Evolutionary conservation across 345 rosid species (phyloP).

Genomic region (Lepidium sativum): DNA sequence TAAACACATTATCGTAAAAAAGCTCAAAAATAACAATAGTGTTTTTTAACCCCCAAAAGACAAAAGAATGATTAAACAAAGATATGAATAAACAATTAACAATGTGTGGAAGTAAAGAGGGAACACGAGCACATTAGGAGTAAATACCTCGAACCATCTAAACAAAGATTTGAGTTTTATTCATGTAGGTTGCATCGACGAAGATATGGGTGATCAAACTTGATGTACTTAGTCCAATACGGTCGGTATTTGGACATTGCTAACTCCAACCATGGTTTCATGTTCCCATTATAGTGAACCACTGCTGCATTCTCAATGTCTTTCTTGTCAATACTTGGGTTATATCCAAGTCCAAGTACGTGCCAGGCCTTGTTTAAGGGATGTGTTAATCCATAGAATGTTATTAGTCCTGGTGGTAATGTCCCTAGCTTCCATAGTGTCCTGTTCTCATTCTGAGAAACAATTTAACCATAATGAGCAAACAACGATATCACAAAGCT

Average conservation of each 20-base stretch:
- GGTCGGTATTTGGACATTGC: constrained; percentile 90
- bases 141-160: constrained; percentile 19
- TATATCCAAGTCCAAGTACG: constrained; percentile 93
- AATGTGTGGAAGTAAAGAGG: constrained; percentile 12
- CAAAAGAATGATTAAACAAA: constrained; percentile 23
- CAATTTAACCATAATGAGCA: constrained; percentile 1
- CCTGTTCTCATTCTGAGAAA: constrained; percentile 82
- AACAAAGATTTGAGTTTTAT: constrained; percentile 26
- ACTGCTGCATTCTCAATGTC: constrained; percentile 94
- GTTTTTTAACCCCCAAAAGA: neutral
- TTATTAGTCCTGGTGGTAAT: constrained; percentile 94
- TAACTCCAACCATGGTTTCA: constrained; percentile 99
- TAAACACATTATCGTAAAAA: neutral
- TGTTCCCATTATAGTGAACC: constrained; percentile 93
- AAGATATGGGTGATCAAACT: constrained; percentile 80
- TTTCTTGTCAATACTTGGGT: constrained; percentile 68
- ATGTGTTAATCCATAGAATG: constrained; percentile 78
- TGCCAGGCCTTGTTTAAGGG: constrained; percentile 96
- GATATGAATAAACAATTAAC: constrained; percentile 29
- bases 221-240: constrained; percentile 87
- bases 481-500: neutral
- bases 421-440: constrained; percentile 98
- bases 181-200: constrained; percentile 69
- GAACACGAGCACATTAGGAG: neutral
- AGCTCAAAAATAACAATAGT: constrained; percentile 8